Evolutionary conservation across 805 yeast genomes (phyloP).

Genomic region (Metschnikowia shivogae): DNA sequence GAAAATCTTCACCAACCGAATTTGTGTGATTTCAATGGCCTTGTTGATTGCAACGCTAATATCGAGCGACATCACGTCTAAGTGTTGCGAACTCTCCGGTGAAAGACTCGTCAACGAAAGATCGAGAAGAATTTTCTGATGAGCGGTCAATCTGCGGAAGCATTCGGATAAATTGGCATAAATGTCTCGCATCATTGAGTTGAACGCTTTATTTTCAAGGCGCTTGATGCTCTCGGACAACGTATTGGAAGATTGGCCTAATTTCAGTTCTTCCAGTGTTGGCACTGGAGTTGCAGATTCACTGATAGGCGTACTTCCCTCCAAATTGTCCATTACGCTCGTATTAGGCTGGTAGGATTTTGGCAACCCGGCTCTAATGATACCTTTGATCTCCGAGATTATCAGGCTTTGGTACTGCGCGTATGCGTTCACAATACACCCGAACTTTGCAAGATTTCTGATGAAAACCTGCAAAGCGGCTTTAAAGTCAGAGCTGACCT

Average conservation of each 20-base stretch:
- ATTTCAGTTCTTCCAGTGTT: slow-evolving; percentile 9
- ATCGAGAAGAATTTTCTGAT: slow-evolving; percentile 76
- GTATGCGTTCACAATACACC: slow-evolving; percentile 59
- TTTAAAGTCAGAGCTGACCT: slow-evolving; percentile 39
- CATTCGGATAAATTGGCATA: slow-evolving; percentile 67
- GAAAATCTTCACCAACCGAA: slow-evolving; percentile 71
- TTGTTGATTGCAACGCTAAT: slow-evolving; percentile 60
- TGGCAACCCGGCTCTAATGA: slow-evolving; percentile 46
- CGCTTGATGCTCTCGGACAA: slow-evolving; percentile 49
- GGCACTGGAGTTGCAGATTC: slow-evolving; percentile 1
- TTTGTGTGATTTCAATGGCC: slow-evolving; percentile 68
- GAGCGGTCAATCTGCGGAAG: slow-evolving; percentile 66
- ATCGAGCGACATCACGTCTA: slow-evolving; percentile 58
- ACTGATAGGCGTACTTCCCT: not conserved
- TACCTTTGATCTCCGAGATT: slow-evolving; percentile 65
- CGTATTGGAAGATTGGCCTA: slow-evolving; percentile 9
- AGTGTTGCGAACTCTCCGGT: slow-evolving; percentile 14
- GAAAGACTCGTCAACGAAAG: slow-evolving; percentile 45
- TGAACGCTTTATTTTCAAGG: slow-evolving; percentile 72
- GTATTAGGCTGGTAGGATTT: not conserved
- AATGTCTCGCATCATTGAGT: slow-evolving; percentile 57
- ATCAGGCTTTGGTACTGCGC: slow-evolving; percentile 62
- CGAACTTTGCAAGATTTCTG: slow-evolving; percentile 56
- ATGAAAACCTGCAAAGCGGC: slow-evolving; percentile 44
- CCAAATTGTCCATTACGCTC: slow-evolving; percentile 2